Evolutionary conservation across 345 rosid genomes (phyloP), one percentile per base, ranked within the genome.

Genomic region (Camelina sativa): DNA sequence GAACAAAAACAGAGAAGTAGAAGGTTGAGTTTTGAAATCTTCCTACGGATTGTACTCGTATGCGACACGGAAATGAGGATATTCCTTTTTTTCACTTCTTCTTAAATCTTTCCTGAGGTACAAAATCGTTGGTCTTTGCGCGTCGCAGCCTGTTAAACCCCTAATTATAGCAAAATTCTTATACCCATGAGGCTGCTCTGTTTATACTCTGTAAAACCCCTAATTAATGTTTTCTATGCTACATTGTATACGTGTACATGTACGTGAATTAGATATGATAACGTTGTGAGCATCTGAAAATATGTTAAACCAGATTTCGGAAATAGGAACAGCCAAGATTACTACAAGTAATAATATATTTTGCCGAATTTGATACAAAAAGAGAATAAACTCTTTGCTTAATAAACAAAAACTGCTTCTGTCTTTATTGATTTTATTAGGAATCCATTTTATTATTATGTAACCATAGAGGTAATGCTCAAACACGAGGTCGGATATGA

Each of bases 21-120:
- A 41, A 17, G 10, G 23, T 72, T 55, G 3, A 2, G 57, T 64
- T 57, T 22, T 40, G 25, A 19, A 19, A 67, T 50, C 59, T 52
- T 51, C 28, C 17, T 13, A 67, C 47, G 74, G 25, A 60, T 68
- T 76, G 74, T 61, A 76, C 79, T 61, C 74, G 79, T 67, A 61
- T 62, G 62, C 53, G 35, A 61, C 56, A 68, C 63, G 69, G 74
- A 0, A 11, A 53, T 41, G 34, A 65, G 22, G 46, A 53, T 22
- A 32, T 28, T 62, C 40, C 43, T 51, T 61, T n/a, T 7, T 22
- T 8, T 50, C 5, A 25, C 19, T 28, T 34, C 23, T 74, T 60
- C 41, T 74, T 74, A 52, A 25, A 25, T 63, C 43, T 56, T 22
- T 74, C n/a, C n/a, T 50, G 73, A 67, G 62, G 79, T 51, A 12